phyloP scores from a whole-genome alignment of 2,329 filamentous ascomycete genomes.

The Fusarium nematophilum region DNA sequence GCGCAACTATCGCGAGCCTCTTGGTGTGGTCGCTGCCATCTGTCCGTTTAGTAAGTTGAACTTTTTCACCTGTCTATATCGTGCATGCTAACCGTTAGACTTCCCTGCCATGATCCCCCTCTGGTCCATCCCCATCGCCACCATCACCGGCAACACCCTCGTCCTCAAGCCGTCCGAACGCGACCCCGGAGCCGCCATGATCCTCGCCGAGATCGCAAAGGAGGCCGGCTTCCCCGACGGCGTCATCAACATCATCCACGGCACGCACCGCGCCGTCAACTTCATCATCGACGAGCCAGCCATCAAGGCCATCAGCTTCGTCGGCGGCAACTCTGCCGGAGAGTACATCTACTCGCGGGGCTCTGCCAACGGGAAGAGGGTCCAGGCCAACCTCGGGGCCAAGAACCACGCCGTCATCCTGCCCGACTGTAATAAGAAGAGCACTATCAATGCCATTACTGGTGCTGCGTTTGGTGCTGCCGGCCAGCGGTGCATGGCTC shows the following conservation, averaged over 20 bases:
- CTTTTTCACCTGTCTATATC: too few species aligned
- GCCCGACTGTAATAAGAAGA: constrained; percentile 77
- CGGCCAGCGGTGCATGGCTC: constrained; percentile 76
- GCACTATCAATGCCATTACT: constrained; percentile 72
- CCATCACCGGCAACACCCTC: constrained; percentile 81
- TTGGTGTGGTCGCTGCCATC: constrained; percentile 78
- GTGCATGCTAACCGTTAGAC: too few species aligned
- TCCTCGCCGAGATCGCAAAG: constrained; percentile 77
- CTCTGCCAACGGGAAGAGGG: constrained; percentile 77
- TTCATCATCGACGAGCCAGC: constrained; percentile 75
- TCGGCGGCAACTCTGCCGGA: constrained; percentile 75
- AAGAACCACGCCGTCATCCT: constrained; percentile 77
- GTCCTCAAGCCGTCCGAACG: constrained; percentile 84
- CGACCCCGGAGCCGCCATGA: constrained; percentile 82
- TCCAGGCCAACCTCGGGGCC: constrained; percentile 75
- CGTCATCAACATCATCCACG: constrained; percentile 76
- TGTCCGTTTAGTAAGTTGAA: constrained; percentile 75
- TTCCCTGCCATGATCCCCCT: constrained; percentile 88
- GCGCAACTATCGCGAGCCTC: constrained; percentile 75
- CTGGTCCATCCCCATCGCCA: constrained; percentile 83
- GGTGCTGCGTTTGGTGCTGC: constrained; percentile 77
- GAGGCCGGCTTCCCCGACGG: constrained; percentile 81
- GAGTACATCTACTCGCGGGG: constrained; percentile 76
- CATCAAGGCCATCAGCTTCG: constrained; percentile 77
- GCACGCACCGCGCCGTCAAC: constrained; percentile 72